These are phyloP conservation scores for Fusarium liriodendri DNA, from an alignment of 2,329 filamentous ascomycete genomes.

Conservation along the genomic window DNA sequence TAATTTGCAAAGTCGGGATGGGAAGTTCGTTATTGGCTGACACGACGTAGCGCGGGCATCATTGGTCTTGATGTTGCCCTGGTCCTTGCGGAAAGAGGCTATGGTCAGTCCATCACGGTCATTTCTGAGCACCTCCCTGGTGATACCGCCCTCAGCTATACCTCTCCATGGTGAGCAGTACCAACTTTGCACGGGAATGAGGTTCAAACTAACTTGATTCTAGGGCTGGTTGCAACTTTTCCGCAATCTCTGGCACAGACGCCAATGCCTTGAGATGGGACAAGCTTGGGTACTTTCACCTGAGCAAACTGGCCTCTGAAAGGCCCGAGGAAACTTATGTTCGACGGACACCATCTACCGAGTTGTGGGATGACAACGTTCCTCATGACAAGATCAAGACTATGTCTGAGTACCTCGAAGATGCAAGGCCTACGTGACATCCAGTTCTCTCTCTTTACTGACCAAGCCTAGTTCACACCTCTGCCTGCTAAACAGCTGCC, in stretches of 20 bases:
- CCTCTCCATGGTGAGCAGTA: conserved; percentile 53
- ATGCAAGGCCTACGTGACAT: conserved; percentile 42
- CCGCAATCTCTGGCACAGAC: conserved; percentile 55
- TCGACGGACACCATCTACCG: conserved; percentile 51
- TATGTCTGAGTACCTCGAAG: conserved; percentile 54
- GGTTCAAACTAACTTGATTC: not conserved
- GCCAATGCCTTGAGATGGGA: conserved; percentile 57
- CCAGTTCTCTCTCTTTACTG: not conserved
- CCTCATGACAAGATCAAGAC: conserved; percentile 53
- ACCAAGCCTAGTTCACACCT: conserved; percentile 43
- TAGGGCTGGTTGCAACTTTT: conserved; percentile 59
- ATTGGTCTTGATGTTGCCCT: conserved; percentile 54
- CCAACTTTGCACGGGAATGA: not conserved
- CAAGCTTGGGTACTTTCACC: conserved; percentile 51
- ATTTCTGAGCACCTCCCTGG: conserved; percentile 55
- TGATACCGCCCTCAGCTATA: conserved; percentile 52
- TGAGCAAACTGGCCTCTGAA: conserved; percentile 49
- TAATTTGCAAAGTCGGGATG: not conserved
- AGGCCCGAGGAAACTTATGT: conserved; percentile 48
- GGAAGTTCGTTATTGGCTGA: not conserved
- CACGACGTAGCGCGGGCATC: conserved; percentile 48
- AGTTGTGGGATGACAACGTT: conserved; percentile 55
- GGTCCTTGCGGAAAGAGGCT: conserved; percentile 50
- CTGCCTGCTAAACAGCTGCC: conserved; percentile 46
- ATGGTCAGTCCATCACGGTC: conserved; percentile 48